phyloP scores from a whole-genome alignment of 2,329 filamentous ascomycete species.

The Diaporthe helianthi region DNA sequence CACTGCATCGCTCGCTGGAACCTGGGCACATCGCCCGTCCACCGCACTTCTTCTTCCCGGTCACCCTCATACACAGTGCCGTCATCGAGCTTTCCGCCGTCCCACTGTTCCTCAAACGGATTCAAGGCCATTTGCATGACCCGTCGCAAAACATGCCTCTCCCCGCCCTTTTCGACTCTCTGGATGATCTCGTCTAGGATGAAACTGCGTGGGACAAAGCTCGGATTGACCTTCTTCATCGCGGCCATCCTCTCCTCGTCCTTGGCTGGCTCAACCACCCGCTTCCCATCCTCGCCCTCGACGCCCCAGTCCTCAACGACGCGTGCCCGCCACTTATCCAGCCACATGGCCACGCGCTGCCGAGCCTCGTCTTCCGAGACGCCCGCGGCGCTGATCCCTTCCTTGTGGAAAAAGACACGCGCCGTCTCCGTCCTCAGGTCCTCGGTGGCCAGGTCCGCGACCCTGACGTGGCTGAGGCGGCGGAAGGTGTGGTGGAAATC shows the following conservation, averaged over 20 bases:
- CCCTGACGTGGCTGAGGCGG: slow-evolving; percentile 69
- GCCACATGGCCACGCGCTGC: slow-evolving; percentile 76
- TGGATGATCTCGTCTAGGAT: slow-evolving; percentile 92
- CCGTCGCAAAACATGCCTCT: slow-evolving; percentile 77
- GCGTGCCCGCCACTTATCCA: slow-evolving; percentile 77
- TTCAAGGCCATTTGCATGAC: slow-evolving; percentile 84
- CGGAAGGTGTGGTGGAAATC: slow-evolving; percentile 97
- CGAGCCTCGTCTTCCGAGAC: slow-evolving; percentile 69
- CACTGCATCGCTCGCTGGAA: slow-evolving; percentile 85
- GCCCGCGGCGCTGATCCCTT: slow-evolving; percentile 65
- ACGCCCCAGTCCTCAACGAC: slow-evolving; percentile 77
- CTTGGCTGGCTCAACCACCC: slow-evolving; percentile 43
- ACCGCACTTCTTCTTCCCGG: slow-evolving; percentile 78
- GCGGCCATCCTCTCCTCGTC: slow-evolving; percentile 70
- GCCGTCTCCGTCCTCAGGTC: slow-evolving; percentile 70
- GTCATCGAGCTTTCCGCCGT: slow-evolving; percentile 55
- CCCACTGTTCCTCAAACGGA: slow-evolving; percentile 85
- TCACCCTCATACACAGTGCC: slow-evolving; percentile 63
- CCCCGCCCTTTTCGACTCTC: slow-evolving; percentile 82
- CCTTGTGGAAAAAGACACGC: slow-evolving; percentile 78
- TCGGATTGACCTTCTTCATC: slow-evolving; percentile 92
- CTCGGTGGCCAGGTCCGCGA: slow-evolving; percentile 70
- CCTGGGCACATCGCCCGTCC: slow-evolving; percentile 84
- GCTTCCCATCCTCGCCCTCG: slow-evolving; percentile 48
- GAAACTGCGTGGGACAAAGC: slow-evolving; percentile 90